Base-by-base conservation (phyloP, 768 basidiomycete genomes). In the Agaricus subrufescens region DNA sequence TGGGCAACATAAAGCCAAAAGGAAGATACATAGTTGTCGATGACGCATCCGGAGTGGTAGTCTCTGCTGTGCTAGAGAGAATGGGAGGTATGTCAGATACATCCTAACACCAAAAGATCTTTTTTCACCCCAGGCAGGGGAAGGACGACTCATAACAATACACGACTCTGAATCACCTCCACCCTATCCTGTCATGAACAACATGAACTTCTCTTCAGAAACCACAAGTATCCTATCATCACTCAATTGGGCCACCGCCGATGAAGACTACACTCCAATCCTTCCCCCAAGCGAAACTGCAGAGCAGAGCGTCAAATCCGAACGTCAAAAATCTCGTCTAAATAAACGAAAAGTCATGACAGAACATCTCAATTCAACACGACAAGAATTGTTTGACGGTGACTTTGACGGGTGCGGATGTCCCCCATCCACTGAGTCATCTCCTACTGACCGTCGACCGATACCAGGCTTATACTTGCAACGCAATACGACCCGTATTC, bases 161-260 rank as follows among this genome's bases (percentile, higher is more conserved):
- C 91, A 87, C 61, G 91, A 95, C 59, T 82, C 86, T 31, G 96
- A 98, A 63, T 92, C 90, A 11, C 94, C 96, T 4, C 96, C 97
- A 6, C 88, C 93, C 42, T 96, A 92, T 69, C 89, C 91, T 11
- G 81, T 94, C 23, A 69, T 94, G 66, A 73, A 76, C 3, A 76
- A 87, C 57, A 93, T 98, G 91, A 98, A 98, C 71, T 93, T 94
- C 65, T 73, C 81, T 12, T 73, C 80, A 39, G 76, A 81, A 44
- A 64, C 72, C n/a, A 73, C 77, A 15, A 69, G 79, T 4, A 76
- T 86, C 10, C 71, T 92, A 55, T 74, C 79, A 2, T 84, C 85
- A 0, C 71, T 98, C 19, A 97, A 97, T 67, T 99, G 96, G 96
- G 89, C 91, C 25, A 89, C 91, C 10, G 85, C 87, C 14, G 85